Base-by-base conservation (phyloP, 2,329 filamentous ascomycete genomes). In the Dothistroma septosporum region DNA sequence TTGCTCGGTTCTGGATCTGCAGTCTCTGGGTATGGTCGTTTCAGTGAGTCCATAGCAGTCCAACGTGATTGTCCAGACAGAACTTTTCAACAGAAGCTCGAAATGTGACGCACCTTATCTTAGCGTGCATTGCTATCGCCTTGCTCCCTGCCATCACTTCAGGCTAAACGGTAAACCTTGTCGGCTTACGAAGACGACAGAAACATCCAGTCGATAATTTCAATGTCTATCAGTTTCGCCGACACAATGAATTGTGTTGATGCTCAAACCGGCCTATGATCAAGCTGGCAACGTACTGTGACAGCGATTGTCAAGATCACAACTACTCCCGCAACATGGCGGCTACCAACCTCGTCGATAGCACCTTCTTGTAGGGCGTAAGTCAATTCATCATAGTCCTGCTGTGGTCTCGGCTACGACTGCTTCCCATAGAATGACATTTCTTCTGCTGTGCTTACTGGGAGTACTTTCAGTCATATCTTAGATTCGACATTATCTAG, bases 1-100 rank as follows among this genome's bases (percentile, higher is more conserved):
- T 53, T 53, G 11, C 50, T 53, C 14, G 50, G 12, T 22, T 53
- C 50, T 33, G 50, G 10, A n/a, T 53, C 31, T 32, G 50, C 31
- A 7, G 50, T 53, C 12, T 53, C 50, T 32, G 50, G 31, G 31
- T 53, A 53, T 16, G 50, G 1, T 53, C 50, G 50, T 35, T 53
- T 53, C 24, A 53, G 31, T n/a, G 50, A 53, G 50, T 53, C 50
- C 50, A 53, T 53, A 44, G 41, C n/a, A 44, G n/a, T n/a, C 24
- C 24, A 28, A 28, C 24, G 24, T 28, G 24, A 19, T n/a, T 44
- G 41, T 44, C 8, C 35, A 19, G 41, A 44, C 41, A 44, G 41
- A 44, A 44, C 41, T 44, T 44, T 44, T 44, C 41, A 19, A 44
- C 41, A n/a, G 41, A 44, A 44, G n/a, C 41, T 44, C 41, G 41